A percentile compares a stretch with the other conserved stretches of the same genome.
Evolutionary conservation across 1,284 basidiomycete species (phyloP).

Genomic region (Schizopora paradoxa): DNA sequence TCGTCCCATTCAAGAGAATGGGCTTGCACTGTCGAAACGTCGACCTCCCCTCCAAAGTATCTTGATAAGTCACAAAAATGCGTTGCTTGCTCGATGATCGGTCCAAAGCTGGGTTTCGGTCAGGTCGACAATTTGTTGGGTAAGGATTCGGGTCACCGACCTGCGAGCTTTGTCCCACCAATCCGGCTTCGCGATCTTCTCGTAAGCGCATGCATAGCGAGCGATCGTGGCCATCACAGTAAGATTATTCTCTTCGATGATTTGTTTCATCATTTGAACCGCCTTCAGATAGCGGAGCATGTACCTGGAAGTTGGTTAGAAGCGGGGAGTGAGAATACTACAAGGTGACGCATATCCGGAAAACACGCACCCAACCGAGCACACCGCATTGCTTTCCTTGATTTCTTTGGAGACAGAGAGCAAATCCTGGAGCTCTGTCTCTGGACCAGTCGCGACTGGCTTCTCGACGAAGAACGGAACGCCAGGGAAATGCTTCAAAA

Average conservation of each 20-base stretch:
- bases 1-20: conserved; percentile 92
- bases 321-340: not conserved
- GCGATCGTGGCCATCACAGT: conserved; percentile 98
- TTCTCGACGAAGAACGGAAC: conserved; percentile 95
- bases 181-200: conserved; percentile 83
- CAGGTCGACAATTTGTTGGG: not conserved
- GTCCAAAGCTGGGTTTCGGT: conserved; percentile 62
- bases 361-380: conserved; percentile 77
- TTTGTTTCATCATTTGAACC: conserved; percentile 97
- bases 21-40: conserved; percentile 77
- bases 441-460: conserved; percentile 84
- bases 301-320: conserved; percentile 54
- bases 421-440: conserved; percentile 60
- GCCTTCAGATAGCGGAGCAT: conserved; percentile 94
- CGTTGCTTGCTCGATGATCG: conserved; percentile 95
- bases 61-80: conserved; percentile 89
- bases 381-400: conserved; percentile 65
- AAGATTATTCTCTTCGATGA: conserved; percentile 91
- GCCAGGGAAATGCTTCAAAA: conserved; percentile 85
- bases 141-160: conserved; percentile 29
- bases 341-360: not conserved
- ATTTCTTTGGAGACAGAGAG: conserved; percentile 67
- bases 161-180: conserved; percentile 98
- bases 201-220: conserved; percentile 92
- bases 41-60: conserved; percentile 97